These are phyloP conservation scores for Ogataea methanolica DNA, from an alignment of 805 yeast species.

Conservation along the genomic window DNA sequence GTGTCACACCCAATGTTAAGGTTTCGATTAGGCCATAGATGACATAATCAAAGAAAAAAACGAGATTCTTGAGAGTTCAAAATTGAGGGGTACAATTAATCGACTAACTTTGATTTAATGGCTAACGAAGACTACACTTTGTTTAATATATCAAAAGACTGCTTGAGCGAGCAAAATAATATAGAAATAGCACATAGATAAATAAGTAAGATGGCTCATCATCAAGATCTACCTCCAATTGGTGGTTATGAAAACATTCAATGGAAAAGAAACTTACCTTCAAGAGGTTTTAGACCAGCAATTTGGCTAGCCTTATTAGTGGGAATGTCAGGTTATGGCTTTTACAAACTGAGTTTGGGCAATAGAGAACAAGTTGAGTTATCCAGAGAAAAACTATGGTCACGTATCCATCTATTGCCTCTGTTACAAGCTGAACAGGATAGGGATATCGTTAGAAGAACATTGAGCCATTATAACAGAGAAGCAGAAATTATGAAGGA, in stretches of 20 bases:
- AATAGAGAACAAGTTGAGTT: slow-evolving; percentile 74
- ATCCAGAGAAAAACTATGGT: slow-evolving; percentile 71
- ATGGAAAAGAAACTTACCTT: slow-evolving; percentile 83
- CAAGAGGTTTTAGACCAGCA: slow-evolving; percentile 79
- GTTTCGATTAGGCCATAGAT: too few relatives aligned
- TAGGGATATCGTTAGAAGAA: slow-evolving; percentile 70
- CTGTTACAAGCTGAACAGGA: slow-evolving; percentile 78
- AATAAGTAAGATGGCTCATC: slow-evolving; percentile 22
- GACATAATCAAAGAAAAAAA: too few relatives aligned
- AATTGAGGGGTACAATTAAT: too few relatives aligned
- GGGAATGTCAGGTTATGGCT: slow-evolving; percentile 66
- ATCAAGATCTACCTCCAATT: slow-evolving; percentile 81
- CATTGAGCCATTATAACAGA: slow-evolving; percentile 57
- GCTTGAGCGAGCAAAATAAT: too few relatives aligned
- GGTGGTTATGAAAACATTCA: slow-evolving; percentile 84
- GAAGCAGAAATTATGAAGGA: slow-evolving; percentile 65
- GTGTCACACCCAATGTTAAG: too few relatives aligned
- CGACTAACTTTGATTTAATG: too few relatives aligned
- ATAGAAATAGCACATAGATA: background rate
- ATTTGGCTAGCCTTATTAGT: slow-evolving; percentile 63
- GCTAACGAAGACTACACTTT: too few relatives aligned
- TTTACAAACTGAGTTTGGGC: slow-evolving; percentile 59
- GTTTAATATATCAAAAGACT: too few relatives aligned
- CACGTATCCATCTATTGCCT: slow-evolving; percentile 69
- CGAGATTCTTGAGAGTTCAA: too few relatives aligned